Conservation (phyloP, 345 rosid species). For the Clarkia xantiana region DNA sequence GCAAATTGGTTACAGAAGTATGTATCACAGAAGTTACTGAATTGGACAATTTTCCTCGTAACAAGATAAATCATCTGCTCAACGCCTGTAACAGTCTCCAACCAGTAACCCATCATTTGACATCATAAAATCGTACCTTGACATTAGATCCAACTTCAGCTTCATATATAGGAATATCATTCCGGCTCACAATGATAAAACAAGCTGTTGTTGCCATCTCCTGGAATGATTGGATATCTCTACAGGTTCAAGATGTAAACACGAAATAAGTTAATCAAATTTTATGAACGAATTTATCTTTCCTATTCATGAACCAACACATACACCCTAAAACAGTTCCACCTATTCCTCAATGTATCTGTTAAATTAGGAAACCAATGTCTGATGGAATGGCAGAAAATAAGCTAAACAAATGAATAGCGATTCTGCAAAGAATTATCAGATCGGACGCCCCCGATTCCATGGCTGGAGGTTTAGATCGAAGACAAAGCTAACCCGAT, state of each 20-base stretch:
- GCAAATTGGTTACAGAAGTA: no score
- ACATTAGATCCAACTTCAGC: conserved; percentile 91
- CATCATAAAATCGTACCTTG: conserved; percentile 24
- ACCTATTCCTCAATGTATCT: no score
- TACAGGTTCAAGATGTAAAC: not conserved
- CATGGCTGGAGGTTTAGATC: not conserved
- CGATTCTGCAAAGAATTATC: no score
- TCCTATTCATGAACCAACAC: no score
- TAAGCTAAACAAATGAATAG: no score
- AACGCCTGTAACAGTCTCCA: not conserved
- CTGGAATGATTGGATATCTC: not conserved
- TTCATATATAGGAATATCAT: conserved; percentile 91
- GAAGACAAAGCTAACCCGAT: not conserved
- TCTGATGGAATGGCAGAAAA: no score
- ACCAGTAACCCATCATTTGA: not conserved
- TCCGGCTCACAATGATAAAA: conserved; percentile 75
- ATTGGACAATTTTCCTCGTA: no score
- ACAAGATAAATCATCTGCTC: no score
- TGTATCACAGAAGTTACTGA: no score
- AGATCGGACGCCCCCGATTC: no score
- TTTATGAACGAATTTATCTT: not conserved
- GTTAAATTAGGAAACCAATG: no score
- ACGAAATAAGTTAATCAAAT: not conserved
- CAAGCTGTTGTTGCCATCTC: conserved; percentile 80
- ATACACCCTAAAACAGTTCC: no score